These are phyloP conservation scores for Aaosphaeria pasadenensis DNA, from an alignment of 2,329 filamentous ascomycete genomes.

Conservation along the genomic window DNA sequence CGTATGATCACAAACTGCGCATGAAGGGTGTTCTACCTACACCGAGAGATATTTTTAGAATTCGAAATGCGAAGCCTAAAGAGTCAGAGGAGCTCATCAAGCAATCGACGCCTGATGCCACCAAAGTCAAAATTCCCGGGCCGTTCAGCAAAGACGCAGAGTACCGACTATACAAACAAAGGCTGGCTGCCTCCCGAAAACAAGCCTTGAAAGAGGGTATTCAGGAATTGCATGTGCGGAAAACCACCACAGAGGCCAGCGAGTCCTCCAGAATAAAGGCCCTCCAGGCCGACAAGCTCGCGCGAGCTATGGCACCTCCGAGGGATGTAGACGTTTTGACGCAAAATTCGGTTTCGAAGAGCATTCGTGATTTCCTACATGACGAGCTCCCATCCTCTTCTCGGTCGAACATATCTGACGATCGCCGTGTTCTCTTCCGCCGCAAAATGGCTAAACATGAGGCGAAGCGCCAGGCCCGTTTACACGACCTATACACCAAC, in stretches of 20 bases:
- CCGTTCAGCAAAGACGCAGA: slow-evolving; percentile 43
- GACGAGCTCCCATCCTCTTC: slow-evolving; percentile 25
- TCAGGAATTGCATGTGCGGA: slow-evolving; percentile 58
- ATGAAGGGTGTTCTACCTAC: slow-evolving; percentile 79
- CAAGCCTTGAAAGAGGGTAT: slow-evolving; percentile 71
- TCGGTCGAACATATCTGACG: slow-evolving; percentile 18
- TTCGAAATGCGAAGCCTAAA: slow-evolving; percentile 48
- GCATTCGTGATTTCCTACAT: slow-evolving; percentile 33
- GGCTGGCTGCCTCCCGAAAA: slow-evolving; percentile 70
- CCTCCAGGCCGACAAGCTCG: slow-evolving; percentile 47
- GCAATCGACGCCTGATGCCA: slow-evolving; percentile 57
- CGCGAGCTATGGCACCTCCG: slow-evolving; percentile 61
- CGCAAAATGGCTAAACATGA: slow-evolving; percentile 51
- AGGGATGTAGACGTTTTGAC: slow-evolving; percentile 56
- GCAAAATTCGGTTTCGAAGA: slow-evolving; percentile 24
- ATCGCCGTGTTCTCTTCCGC: slow-evolving; percentile 31
- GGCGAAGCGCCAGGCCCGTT: slow-evolving; percentile 62
- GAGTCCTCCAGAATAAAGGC: slow-evolving; percentile 17
- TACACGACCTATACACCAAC: slow-evolving; percentile 88
- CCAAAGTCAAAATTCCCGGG: slow-evolving; percentile 31
- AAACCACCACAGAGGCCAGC: slow-evolving; percentile 20
- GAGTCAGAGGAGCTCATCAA: slow-evolving; percentile 59
- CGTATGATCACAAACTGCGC: slow-evolving; percentile 45
- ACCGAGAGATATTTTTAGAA: slow-evolving; percentile 73
- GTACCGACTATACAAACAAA: slow-evolving; percentile 63